Base-by-base conservation (phyloP, 352 stramenopile genomes). In the Pythium volutum region DNA sequence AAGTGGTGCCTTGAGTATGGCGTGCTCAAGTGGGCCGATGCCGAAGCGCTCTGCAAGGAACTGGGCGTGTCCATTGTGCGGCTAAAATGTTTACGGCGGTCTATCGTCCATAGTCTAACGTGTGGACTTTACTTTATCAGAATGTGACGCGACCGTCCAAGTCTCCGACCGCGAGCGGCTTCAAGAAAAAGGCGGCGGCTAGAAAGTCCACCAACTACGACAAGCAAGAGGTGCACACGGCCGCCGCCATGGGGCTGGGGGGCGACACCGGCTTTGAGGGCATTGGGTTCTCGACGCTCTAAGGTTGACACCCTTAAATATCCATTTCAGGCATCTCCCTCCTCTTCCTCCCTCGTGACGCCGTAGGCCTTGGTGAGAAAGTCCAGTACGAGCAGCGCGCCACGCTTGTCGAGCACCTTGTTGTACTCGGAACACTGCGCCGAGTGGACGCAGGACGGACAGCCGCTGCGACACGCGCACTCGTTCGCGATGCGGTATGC, bases 1-100 rank as follows among this genome's bases (percentile, higher is more conserved):
- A 96, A 96, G 63, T 96, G 88, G 88, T 96, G 88, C 58, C 76
- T 96, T 22, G 88, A 96, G 71, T 90, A 95, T 64, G 88, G 88
- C 56, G 82, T 96, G 43, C 83, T 96, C 59, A 91, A 95, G 61
- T 93, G 83, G 83, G 73, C 76, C 10, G 86, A 95, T 53, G 83
- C 86, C 15, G 86, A 91, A 59, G 74, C 73, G 26, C 75, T 95
- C 18, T 95, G 86, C 68, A 88, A 88, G 63, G 76, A 84, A 45
- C 62, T 93, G 36, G 84, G 80, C 43, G 65, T 95, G 10, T 34
- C 70, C 16, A 70, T 81, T 51, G 83, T 93, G 73, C 55, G 79
- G 64, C n/a, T 34, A 50, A 10, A 4, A 9, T 45, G 12, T 27
- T n/a, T n/a, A n/a, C n/a, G n/a, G n/a, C n/a, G 23, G 31, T 41